phyloP scores from a whole-genome alignment of 805 yeast genomes.

The Henningerozyma blattae region DNA sequence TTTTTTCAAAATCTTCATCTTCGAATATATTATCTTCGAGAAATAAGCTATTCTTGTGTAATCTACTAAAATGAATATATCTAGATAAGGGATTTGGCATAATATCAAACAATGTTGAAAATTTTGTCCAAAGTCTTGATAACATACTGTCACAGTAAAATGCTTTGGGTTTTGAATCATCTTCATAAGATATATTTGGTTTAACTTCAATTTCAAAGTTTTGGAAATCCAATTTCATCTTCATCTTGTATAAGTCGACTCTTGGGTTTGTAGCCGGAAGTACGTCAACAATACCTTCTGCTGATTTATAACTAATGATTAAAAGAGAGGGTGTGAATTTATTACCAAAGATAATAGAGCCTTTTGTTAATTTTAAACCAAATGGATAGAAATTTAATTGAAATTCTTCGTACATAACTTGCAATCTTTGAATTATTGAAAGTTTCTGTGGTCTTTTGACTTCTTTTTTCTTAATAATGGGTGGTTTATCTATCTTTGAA shows the following conservation, averaged over 20 bases:
- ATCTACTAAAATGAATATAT: conserved; percentile 1
- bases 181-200: conserved; percentile 58
- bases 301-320: conserved; percentile 45
- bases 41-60: not conserved
- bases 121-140: conserved; percentile 14
- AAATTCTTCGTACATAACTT: conserved; percentile 3
- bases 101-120: conserved; percentile 6
- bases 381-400: conserved; percentile 45
- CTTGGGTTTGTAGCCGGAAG: conserved; percentile 31
- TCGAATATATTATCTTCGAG: not conserved
- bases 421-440: no score
- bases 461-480: conserved; percentile 3
- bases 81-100: conserved; percentile 3
- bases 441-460: no score
- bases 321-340: conserved; percentile 60
- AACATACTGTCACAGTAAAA: conserved; percentile 10
- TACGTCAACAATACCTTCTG: conserved; percentile 48
- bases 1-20: conserved; percentile 15
- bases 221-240: conserved; percentile 32
- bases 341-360: conserved; percentile 75
- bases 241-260: conserved; percentile 45
- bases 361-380: conserved; percentile 43
- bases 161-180: conserved; percentile 16
- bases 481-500: not conserved
- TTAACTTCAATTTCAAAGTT: conserved; percentile 49